A percentile compares a stretch with the other conserved stretches of the same genome.
Conservation (phyloP, 257 asterid species). For the Salvia rosmarinus region DNA sequence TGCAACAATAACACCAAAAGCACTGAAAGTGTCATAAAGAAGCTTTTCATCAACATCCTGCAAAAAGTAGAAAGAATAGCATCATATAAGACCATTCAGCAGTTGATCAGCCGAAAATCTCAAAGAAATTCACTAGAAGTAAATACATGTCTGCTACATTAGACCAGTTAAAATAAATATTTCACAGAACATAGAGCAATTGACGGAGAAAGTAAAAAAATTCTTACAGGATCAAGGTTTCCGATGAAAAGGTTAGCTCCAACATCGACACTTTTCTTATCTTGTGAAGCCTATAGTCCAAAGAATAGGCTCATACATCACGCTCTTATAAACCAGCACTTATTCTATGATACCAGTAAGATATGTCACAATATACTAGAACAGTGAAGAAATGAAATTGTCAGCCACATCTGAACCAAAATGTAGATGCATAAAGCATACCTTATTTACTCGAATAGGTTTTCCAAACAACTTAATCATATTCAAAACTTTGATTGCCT, state of each 20-base stretch:
- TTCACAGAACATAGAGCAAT: slow-evolving; percentile 1
- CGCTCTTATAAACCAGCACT: neutral
- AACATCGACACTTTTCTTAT: slow-evolving; percentile 91
- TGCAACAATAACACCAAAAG: slow-evolving; percentile 92
- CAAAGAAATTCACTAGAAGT: neutral
- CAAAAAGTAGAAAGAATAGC: slow-evolving; percentile 32
- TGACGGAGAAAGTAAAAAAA: neutral
- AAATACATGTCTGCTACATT: neutral
- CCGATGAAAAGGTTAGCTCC: slow-evolving; percentile 98
- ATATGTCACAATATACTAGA: slow-evolving; percentile 6
- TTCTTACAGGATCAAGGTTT: slow-evolving; percentile 95
- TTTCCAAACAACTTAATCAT: slow-evolving; percentile 91
- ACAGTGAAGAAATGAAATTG: slow-evolving; percentile 1
- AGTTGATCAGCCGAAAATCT: neutral
- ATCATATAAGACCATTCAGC: slow-evolving; percentile 5
- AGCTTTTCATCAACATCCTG: slow-evolving; percentile 99
- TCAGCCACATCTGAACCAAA: slow-evolving; percentile 5
- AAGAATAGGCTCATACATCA: slow-evolving; percentile 11
- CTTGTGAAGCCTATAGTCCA: slow-evolving; percentile 84
- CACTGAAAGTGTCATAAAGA: slow-evolving; percentile 90
- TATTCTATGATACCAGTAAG: neutral
- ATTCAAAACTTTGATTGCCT: slow-evolving; percentile 94
- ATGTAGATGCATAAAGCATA: slow-evolving; percentile 42
- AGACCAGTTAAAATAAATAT: slow-evolving; percentile 4
- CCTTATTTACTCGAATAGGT: slow-evolving; percentile 93